phyloP scores from a whole-genome alignment of 1,139 yeast genomes.

The Candida neerlandica region DNA sequence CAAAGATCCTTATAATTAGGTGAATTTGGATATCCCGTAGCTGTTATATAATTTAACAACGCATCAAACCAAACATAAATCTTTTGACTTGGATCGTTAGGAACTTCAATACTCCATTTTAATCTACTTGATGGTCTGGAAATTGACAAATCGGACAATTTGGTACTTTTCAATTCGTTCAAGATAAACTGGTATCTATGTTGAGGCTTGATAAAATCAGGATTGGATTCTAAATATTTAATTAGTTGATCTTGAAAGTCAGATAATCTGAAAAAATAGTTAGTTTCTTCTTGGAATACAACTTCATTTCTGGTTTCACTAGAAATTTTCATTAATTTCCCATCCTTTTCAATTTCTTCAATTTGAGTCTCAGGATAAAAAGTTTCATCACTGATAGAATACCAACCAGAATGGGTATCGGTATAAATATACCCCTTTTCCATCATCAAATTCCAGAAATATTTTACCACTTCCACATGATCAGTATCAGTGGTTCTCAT shows the following conservation, averaged over 20 bases:
- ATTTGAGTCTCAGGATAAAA: slow-evolving; percentile 86
- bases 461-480: slow-evolving; percentile 64
- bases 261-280: slow-evolving; percentile 81
- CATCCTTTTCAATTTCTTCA: slow-evolving; percentile 43
- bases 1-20: slow-evolving; percentile 24
- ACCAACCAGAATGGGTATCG: slow-evolving; percentile 92
- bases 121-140: slow-evolving; percentile 81
- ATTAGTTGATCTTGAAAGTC: slow-evolving; percentile 59
- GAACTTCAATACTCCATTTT: slow-evolving; percentile 91
- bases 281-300: slow-evolving; percentile 72
- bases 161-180: slow-evolving; percentile 52
- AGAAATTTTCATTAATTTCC: slow-evolving; percentile 46
- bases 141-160: slow-evolving; percentile 70
- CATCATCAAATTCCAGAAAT: slow-evolving; percentile 67
- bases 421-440: slow-evolving; percentile 71
- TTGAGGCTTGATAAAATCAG: slow-evolving; percentile 66
- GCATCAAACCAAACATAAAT: slow-evolving; percentile 99
- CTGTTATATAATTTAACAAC: slow-evolving; percentile 77
- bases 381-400: slow-evolving; percentile 91
- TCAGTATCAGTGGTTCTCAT: slow-evolving; percentile 89
- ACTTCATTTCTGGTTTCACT: slow-evolving; percentile 81
- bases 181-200: slow-evolving; percentile 58
- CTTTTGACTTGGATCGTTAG: slow-evolving; percentile 73
- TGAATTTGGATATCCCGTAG: slow-evolving; percentile 59
- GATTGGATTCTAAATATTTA: slow-evolving; percentile 46